Conservation (phyloP, 805 yeast species). For the Starmerella asiatica region DNA sequence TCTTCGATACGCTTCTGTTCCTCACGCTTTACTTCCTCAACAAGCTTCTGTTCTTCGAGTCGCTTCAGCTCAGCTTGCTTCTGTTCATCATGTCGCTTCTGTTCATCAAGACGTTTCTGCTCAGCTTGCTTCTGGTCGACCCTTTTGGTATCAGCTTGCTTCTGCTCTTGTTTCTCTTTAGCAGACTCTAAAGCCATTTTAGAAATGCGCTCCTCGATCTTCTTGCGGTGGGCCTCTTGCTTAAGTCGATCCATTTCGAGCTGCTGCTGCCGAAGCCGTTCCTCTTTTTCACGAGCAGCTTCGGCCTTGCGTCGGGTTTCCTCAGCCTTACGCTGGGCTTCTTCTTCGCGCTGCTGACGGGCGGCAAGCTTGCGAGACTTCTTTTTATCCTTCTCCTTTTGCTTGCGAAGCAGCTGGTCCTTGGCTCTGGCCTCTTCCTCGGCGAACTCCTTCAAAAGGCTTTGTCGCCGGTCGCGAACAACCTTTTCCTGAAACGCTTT, state of each 20-base stretch:
- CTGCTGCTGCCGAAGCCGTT: conserved; percentile 16
- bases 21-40: conserved; percentile 18
- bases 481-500: conserved; percentile 66
- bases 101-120: too few relatives aligned
- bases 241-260: conserved; percentile 22
- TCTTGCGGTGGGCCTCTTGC: conserved; percentile 23
- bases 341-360: conserved; percentile 31
- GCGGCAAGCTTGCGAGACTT: conserved; percentile 31
- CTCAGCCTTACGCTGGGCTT: conserved; percentile 25
- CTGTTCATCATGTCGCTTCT: too few relatives aligned
- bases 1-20: conserved; percentile 18
- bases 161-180: conserved; percentile 4
- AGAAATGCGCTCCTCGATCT: conserved; percentile 24
- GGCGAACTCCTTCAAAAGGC: conserved; percentile 27
- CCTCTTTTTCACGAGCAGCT: conserved; percentile 20
- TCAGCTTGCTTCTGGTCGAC: too few relatives aligned
- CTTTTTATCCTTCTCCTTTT: conserved; percentile 31
- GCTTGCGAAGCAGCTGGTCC: conserved; percentile 27
- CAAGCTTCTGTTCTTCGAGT: conserved; percentile 19
- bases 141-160: conserved; percentile 22
- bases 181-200: conserved; percentile 20
- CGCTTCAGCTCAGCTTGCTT: too few relatives aligned
- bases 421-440: conserved; percentile 23
- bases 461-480: conserved; percentile 48
- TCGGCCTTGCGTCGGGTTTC: conserved; percentile 25